These are phyloP conservation scores for Beta corolliflora DNA, from an alignment of 179 eudicot species.

Conservation along the genomic window DNA sequence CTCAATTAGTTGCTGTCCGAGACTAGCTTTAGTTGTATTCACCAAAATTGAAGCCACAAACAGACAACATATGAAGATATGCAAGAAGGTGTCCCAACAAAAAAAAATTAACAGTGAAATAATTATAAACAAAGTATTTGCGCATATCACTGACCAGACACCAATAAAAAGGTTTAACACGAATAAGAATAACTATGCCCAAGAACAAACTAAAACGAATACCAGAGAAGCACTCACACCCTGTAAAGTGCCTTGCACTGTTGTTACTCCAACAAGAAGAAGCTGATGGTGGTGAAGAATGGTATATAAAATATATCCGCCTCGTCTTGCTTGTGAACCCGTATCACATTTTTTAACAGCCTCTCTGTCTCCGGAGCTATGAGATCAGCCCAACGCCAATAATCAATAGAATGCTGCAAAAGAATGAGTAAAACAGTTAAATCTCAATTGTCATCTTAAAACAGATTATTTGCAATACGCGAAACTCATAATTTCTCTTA, in stretches of 20 bases:
- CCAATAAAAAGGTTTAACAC: too few species aligned
- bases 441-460: background rate
- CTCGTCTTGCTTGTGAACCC: slow-evolving; percentile 76
- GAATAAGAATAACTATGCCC: background rate
- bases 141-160: too few species aligned
- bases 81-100: background rate
- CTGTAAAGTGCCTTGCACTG: slow-evolving; percentile 99
- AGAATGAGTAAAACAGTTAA: slow-evolving; percentile 9
- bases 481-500: too few species aligned
- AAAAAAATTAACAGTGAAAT: background rate
- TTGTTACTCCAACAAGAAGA: slow-evolving; percentile 88
- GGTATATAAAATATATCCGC: slow-evolving; percentile 96
- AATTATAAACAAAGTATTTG: background rate
- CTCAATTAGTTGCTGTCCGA: background rate
- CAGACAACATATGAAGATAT: background rate
- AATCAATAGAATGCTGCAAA: slow-evolving; percentile 94
- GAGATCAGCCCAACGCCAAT: slow-evolving; percentile 97
- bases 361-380: slow-evolving; percentile 79
- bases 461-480: background rate
- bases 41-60: background rate
- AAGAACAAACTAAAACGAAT: slow-evolving; percentile 11
- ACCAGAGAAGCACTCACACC: slow-evolving; percentile 90
- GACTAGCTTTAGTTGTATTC: background rate
- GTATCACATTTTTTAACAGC: slow-evolving; percentile 68
- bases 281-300: slow-evolving; percentile 94